These are phyloP conservation scores for Blastomyces gilchristii DNA, from an alignment of 2,329 filamentous ascomycete species.

Conservation along the genomic window DNA sequence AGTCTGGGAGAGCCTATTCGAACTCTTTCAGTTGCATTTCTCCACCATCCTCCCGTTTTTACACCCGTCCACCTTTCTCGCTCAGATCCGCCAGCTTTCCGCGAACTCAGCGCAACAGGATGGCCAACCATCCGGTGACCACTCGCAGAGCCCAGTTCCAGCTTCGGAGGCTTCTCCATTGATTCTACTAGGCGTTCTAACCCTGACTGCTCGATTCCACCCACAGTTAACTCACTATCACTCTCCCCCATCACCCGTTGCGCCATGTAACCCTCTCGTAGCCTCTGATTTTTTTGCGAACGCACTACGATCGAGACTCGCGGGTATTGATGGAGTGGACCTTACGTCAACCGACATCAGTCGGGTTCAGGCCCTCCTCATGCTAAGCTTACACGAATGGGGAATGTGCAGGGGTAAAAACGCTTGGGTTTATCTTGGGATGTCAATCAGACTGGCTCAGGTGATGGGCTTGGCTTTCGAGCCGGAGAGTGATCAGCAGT, in stretches of 20 bases:
- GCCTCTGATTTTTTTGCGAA: slow-evolving; percentile 47
- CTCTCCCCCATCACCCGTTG: slow-evolving; percentile 36
- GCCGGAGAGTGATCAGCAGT: slow-evolving; percentile 38
- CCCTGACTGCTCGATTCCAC: slow-evolving; percentile 48
- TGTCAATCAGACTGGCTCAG: slow-evolving; percentile 38
- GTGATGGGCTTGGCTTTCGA: slow-evolving; percentile 38
- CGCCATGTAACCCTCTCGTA: slow-evolving; percentile 39
- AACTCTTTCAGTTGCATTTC: slow-evolving; percentile 50
- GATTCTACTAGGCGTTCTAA: slow-evolving; percentile 46
- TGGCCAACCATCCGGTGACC: slow-evolving; percentile 18
- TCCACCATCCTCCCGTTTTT: slow-evolving; percentile 48
- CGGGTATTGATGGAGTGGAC: slow-evolving; percentile 33
- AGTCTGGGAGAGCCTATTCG: slow-evolving; percentile 49
- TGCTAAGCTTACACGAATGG: slow-evolving; percentile 50
- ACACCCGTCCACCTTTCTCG: slow-evolving; percentile 45
- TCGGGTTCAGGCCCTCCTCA: slow-evolving; percentile 44
- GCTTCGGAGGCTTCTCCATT: slow-evolving; percentile 36
- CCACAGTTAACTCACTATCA: slow-evolving; percentile 41
- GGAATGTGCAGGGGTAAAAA: slow-evolving; percentile 44
- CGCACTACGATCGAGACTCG: slow-evolving; percentile 40
- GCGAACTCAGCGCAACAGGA: slow-evolving; percentile 14
- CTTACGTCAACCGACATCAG: slow-evolving; percentile 39
- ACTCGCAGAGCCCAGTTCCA: slow-evolving; percentile 22
- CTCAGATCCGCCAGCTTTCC: slow-evolving; percentile 37
- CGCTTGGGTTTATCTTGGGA: slow-evolving; percentile 43